Evolutionary conservation across 2,329 filamentous ascomycete species (phyloP).

Genomic region (Neofusicoccum cordaticola): DNA sequence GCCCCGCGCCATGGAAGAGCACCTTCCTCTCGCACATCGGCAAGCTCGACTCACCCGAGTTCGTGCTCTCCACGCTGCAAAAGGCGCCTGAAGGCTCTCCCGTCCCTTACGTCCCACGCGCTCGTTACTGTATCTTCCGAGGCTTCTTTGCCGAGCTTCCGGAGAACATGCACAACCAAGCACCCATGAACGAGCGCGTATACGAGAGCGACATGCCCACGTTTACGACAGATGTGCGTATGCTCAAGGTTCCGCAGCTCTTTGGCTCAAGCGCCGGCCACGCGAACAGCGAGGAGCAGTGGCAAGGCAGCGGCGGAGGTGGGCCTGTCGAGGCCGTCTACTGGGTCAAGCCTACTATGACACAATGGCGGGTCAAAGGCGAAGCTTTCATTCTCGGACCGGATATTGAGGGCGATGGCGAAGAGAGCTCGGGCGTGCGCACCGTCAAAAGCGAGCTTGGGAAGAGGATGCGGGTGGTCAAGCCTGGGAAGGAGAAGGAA

Average conservation of each 20-base stretch:
- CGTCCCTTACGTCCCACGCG: slow-evolving; percentile 51
- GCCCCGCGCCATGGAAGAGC: slow-evolving; percentile 51
- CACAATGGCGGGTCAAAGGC: slow-evolving; percentile 84
- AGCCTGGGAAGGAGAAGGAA: slow-evolving; percentile 42
- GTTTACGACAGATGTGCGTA: slow-evolving; percentile 84
- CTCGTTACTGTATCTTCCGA: slow-evolving; percentile 78
- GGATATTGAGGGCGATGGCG: slow-evolving; percentile 58
- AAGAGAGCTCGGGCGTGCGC: slow-evolving; percentile 53
- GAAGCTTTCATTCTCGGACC: slow-evolving; percentile 70
- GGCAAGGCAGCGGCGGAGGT: slow-evolving; percentile 58
- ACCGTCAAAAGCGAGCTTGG: slow-evolving; percentile 61
- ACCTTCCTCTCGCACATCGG: slow-evolving; percentile 50
- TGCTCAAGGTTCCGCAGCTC: slow-evolving; percentile 78
- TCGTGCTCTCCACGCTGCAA: slow-evolving; percentile 51
- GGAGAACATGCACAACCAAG: slow-evolving; percentile 68
- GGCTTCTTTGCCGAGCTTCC: slow-evolving; percentile 78
- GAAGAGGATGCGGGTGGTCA: slow-evolving; percentile 60
- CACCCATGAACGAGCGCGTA: slow-evolving; percentile 65
- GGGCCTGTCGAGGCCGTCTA: slow-evolving; percentile 78
- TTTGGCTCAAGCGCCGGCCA: slow-evolving; percentile 51
- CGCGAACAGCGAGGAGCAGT: slow-evolving; percentile 42
- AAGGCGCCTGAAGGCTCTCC: slow-evolving; percentile 41
- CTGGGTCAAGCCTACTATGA: slow-evolving; percentile 68
- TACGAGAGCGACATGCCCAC: slow-evolving; percentile 77
- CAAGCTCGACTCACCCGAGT: slow-evolving; percentile 49